Conservation (phyloP, 768 basidiomycete genomes). For the Leccinellum rugosiceps region DNA sequence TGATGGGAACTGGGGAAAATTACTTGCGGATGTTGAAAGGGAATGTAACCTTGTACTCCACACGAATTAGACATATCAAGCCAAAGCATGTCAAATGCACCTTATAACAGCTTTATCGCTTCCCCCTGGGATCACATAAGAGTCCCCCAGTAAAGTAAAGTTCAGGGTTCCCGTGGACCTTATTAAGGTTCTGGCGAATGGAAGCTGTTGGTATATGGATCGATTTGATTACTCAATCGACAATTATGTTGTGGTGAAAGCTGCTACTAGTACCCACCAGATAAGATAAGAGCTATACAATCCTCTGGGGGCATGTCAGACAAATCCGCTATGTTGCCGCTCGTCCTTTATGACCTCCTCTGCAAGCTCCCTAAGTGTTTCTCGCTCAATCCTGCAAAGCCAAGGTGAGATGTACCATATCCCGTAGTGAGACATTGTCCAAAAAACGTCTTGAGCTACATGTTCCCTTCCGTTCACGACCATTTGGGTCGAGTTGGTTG, state of each 20-base stretch:
- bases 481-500: constrained; percentile 33
- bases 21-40: constrained; percentile 23
- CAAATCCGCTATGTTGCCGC: constrained; percentile 19
- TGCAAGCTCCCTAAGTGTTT: constrained; percentile 29
- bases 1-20: constrained; percentile 23
- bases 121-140: not conserved
- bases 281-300: constrained; percentile 6
- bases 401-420: constrained; percentile 25
- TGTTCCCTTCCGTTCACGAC: constrained; percentile 33
- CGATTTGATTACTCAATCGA: not conserved
- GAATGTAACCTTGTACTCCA: constrained; percentile 21
- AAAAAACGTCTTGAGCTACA: constrained; percentile 20
- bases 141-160: not conserved
- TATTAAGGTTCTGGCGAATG: not conserved
- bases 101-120: not conserved
- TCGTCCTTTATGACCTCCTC: constrained; percentile 38
- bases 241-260: not conserved
- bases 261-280: not conserved
- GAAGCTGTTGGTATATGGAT: not conserved
- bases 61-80: not conserved
- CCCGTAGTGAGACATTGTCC: not conserved
- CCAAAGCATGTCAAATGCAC: not conserved
- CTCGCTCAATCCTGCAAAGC: constrained; percentile 37
- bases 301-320: not conserved
- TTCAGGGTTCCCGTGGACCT: not conserved